phyloP scores from a whole-genome alignment of 2,329 filamentous ascomycete genomes.

The Xylaria hypoxylon region DNA sequence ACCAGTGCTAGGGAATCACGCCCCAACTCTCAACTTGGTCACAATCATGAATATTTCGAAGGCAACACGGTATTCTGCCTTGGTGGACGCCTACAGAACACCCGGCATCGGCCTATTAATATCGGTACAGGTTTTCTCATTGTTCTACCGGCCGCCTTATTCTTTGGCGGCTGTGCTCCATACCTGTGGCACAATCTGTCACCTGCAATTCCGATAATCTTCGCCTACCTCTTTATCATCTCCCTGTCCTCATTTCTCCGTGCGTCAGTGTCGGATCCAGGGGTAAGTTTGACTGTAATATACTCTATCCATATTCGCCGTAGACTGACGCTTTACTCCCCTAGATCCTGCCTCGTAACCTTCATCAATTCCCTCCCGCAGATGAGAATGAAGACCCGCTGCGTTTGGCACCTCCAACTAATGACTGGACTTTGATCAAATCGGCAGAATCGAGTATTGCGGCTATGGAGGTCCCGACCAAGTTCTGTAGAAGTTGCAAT shows the following conservation, averaged over 20 bases:
- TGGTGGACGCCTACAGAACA: slow-evolving; percentile 88
- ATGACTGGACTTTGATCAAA: slow-evolving; percentile 93
- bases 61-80: slow-evolving; percentile 93
- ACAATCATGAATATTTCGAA: slow-evolving; percentile 91
- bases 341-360: slow-evolving; percentile 92
- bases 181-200: slow-evolving; percentile 90
- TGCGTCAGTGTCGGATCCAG: slow-evolving; percentile 91
- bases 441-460: slow-evolving; percentile 79
- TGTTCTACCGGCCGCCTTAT: slow-evolving; percentile 81
- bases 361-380: slow-evolving; percentile 85
- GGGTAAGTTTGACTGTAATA: slow-evolving; percentile 70
- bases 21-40: slow-evolving; percentile 63
- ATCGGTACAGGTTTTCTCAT: slow-evolving; percentile 85
- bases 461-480: slow-evolving; percentile 97
- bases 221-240: slow-evolving; percentile 90
- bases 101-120: slow-evolving; percentile 87
- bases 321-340: slow-evolving; percentile 25
- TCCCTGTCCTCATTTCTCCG: slow-evolving; percentile 95
- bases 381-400: slow-evolving; percentile 84
- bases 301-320: neutral
- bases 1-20: slow-evolving; percentile 46
- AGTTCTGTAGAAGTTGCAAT: slow-evolving; percentile 97
- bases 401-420: slow-evolving; percentile 83
- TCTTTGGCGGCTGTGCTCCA: slow-evolving; percentile 85
- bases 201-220: slow-evolving; percentile 87